phyloP scores from a whole-genome alignment of 345 rosid species.

The Salix suchowensis region DNA sequence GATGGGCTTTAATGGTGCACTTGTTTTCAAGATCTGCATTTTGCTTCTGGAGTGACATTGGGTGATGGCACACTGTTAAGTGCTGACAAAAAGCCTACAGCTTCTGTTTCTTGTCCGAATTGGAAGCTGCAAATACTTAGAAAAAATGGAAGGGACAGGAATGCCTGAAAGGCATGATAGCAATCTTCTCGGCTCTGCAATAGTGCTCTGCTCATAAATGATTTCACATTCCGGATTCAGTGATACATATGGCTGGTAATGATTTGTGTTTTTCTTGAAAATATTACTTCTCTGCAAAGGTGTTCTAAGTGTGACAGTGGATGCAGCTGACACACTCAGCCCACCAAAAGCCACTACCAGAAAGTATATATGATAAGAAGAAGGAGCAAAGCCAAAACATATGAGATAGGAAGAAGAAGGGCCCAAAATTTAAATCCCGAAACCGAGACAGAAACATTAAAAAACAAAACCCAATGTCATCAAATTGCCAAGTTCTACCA shows the following conservation, averaged over 20 bases:
- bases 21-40: not conserved
- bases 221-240: no score
- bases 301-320: not conserved
- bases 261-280: not conserved
- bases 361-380: not conserved
- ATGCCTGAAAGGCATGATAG: not conserved
- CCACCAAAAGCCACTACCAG: not conserved
- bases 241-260: not conserved
- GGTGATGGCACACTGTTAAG: conserved; percentile 5
- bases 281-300: not conserved
- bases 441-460: not conserved
- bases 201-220: no score
- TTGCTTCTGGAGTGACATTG: not conserved
- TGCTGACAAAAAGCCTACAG: not conserved
- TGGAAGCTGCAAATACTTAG: conserved; percentile 16
- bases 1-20: not conserved
- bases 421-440: not conserved
- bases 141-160: conserved; percentile 9
- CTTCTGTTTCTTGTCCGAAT: conserved; percentile 17
- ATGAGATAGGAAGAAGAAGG: not conserved
- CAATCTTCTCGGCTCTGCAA: not conserved
- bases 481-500: not conserved
- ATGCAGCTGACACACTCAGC: not conserved
- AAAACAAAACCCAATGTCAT: not conserved
- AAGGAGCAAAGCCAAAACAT: not conserved